Conservation (phyloP, 2,329 filamentous ascomycete species). For the Beauveria rudraprayagi region DNA sequence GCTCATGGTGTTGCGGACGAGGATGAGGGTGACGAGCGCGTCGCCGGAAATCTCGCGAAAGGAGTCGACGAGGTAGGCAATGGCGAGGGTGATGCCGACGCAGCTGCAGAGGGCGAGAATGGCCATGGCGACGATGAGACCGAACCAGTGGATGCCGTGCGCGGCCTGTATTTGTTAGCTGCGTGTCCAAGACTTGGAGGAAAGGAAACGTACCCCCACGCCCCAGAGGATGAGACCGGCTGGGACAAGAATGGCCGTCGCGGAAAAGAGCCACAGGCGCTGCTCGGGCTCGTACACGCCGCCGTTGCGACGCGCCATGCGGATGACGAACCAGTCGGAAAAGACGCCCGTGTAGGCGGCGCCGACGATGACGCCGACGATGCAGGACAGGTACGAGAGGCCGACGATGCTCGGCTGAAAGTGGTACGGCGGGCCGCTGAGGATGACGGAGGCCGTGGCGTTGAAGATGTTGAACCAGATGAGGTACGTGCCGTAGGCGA, state of each 20-base stretch:
- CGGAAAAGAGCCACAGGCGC: conserved; percentile 31
- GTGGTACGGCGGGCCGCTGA: conserved; percentile 29
- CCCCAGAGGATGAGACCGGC: conserved; percentile 25
- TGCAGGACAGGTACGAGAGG: conserved; percentile 29
- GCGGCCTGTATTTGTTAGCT: conserved; percentile 17
- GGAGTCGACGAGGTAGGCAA: conserved; percentile 34
- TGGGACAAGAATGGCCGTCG: conserved; percentile 23
- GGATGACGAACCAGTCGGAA: conserved; percentile 31
- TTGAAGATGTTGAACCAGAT: conserved; percentile 38
- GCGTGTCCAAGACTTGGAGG: neutral
- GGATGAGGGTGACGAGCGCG: conserved; percentile 30
- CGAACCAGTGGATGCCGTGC: conserved; percentile 33
- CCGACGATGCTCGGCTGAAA: conserved; percentile 32
- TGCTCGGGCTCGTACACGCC: conserved; percentile 35
- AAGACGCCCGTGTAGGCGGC: conserved; percentile 24
- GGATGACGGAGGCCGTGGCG: conserved; percentile 33
- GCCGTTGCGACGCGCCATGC: conserved; percentile 30
- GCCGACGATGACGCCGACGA: conserved; percentile 26
- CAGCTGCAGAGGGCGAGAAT: conserved; percentile 26
- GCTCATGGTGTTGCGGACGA: conserved; percentile 31
- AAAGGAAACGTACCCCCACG: conserved; percentile 19
- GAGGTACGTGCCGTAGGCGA: conserved; percentile 34
- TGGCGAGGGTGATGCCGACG: conserved; percentile 28
- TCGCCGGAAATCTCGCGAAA: conserved; percentile 33
- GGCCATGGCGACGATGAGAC: conserved; percentile 32